Evolutionary conservation across 257 asterid species (phyloP), one percentile per base, ranked within the genome.

Genomic region (Avicennia marina): DNA sequence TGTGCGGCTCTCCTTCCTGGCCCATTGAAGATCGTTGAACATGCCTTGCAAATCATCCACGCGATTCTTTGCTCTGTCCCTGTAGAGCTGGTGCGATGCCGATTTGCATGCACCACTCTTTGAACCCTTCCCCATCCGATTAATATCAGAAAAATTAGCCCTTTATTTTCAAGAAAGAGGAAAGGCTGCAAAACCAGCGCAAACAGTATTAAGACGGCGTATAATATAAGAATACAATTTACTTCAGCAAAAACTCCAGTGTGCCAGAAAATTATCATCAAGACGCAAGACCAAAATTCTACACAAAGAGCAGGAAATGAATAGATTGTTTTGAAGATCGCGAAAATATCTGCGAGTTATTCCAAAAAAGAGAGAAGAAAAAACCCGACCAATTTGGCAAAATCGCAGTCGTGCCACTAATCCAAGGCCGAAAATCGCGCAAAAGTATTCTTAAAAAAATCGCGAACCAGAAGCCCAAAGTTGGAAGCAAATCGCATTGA

Each of bases 21-120:
- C 95, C 40, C 87, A 82, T 56, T 82, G 97, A 64, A 86, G 89
- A 77, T 86, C 82, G 11, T 73, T 75, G 71, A 93, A 82, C 81
- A 93, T 79, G 21, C 97, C 97, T 75, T 86, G 94, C 43, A 93
- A 86, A 86, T 93, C 99, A 65, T 86, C 99, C 21, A 93, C 95
- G 0, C 94, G 97, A 45, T 82, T 84, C 79, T 89, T 93, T 0
- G 95, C 99, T 62, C 84, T 78, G 74, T 89, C 97, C 78, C 86
- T 93, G 83, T 86, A 89, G 80, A 85, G 81, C 67, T 86, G 91
- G 75, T 91, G 96, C 54, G 95, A 82, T 65, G 91, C 73, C 34
- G 96, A 85, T 76, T 79, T 85, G 83, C 83, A 81, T 19, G 82
- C 91, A 57, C 89, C 84, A 7, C 78, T 82, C 95, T 84, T 89